Evolutionary conservation across 73 alveolate genomes (phyloP).

Genomic region (Paramecium octaurelia): DNA sequence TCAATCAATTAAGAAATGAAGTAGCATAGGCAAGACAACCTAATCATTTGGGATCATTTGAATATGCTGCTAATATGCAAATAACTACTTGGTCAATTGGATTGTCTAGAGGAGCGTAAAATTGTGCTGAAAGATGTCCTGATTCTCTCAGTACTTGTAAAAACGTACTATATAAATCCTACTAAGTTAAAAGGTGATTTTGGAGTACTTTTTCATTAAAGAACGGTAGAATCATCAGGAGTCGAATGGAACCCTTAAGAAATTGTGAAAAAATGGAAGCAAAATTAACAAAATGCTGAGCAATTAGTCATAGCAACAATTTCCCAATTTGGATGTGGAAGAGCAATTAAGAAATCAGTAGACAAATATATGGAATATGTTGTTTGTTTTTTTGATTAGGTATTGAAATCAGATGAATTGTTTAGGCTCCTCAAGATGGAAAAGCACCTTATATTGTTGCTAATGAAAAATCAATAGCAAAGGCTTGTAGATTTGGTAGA

Average conservation of each 20-base stretch:
- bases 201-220: neutral
- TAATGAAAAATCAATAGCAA: neutral
- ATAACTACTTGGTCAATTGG: slow-evolving; percentile 25
- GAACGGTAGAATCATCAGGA: neutral
- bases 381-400: slow-evolving; percentile 30
- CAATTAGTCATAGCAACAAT: neutral
- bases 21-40: slow-evolving; percentile 22
- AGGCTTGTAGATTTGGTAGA: slow-evolving; percentile 49
- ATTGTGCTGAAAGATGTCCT: slow-evolving; percentile 51
- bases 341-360: slow-evolving; percentile 14
- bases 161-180: neutral
- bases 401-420: neutral
- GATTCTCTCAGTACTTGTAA: slow-evolving; percentile 3
- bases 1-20: slow-evolving; percentile 34
- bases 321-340: slow-evolving; percentile 35
- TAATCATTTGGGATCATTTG: slow-evolving; percentile 11
- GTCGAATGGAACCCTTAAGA: neutral
- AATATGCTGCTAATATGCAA: slow-evolving; percentile 47
- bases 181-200: neutral
- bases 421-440: neutral
- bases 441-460: neutral
- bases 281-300: neutral
- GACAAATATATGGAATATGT: slow-evolving; percentile 20
- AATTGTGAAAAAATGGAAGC: neutral
- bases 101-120: slow-evolving; percentile 34